Base-by-base conservation (phyloP, 2,329 filamentous ascomycete genomes). In the Chalaropsis ovoidea region DNA sequence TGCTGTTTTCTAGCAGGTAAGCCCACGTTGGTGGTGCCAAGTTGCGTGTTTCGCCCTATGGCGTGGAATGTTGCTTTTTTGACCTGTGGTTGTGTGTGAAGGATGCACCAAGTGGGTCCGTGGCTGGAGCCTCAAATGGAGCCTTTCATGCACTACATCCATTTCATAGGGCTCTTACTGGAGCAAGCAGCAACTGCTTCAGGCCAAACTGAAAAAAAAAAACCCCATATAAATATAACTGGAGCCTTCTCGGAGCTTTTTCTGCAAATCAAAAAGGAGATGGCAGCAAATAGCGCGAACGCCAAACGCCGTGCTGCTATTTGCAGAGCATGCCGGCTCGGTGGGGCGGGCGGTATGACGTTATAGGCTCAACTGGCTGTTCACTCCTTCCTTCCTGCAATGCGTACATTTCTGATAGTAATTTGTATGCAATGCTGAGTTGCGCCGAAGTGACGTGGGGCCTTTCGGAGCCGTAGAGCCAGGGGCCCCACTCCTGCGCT, bases 101-200 rank as follows among this genome's bases (percentile, higher is more conserved):
- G 65, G 61, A 67, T 67, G 58, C 19, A 6, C 62, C 3, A 64
- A 64, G 62, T 67, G 65, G 65, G 54, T 31, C 65, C 10, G 62
- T 64, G 62, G 62, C 52, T 67, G 65, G 65, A 67, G 65, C 65
- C 62, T 66, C 61, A 66, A 66, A 63, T 60, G 41, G 65, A 66
- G 65, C 64, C 43, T 58, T 35, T 58, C n/a, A 58, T 58, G 52
- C 24, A 58, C 17, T 35, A 17, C 15, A n/a, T 45, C 7, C 17
- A 8, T 35, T 58, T 58, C 27, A 58, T 35, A 42, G 22, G 13
- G 8, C 31, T 56, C 41, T 61, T 61, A 52, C 27, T 54, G 27
- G 27, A 42, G 39, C 61, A n/a, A 52, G 27, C 42, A 2, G 11
- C 22, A 42, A 6, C 60, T 45, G 19, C 41, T 47, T 22, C 24